A percentile compares a stretch with the other conserved stretches of the same genome.
Evolutionary conservation across 2,329 filamentous ascomycete species (phyloP).

Genomic region (Beauveria caledonica): DNA sequence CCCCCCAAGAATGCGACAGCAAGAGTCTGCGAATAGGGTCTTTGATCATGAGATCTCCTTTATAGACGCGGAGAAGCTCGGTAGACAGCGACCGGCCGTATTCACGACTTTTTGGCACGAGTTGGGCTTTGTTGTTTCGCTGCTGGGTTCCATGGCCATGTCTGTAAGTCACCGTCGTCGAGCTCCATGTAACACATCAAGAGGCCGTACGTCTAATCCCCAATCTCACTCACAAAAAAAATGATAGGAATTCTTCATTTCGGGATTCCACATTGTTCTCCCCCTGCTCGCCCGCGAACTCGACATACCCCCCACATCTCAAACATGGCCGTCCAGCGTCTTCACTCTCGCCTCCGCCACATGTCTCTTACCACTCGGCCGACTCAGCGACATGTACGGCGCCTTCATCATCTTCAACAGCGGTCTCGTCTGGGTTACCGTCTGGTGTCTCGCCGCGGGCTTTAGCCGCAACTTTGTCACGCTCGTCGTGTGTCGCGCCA

Average conservation of each 20-base stretch:
- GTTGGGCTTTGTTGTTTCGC: constrained; percentile 49
- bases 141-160: constrained; percentile 51
- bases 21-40: background rate
- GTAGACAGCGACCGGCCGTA: constrained; percentile 46
- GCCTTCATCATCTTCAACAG: constrained; percentile 48
- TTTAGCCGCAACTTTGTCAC: constrained; percentile 56
- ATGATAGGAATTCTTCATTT: constrained; percentile 61
- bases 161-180: constrained; percentile 31
- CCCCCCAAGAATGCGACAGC: too few species aligned
- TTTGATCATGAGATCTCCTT: background rate
- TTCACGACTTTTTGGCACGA: constrained; percentile 47
- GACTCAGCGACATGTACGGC: constrained; percentile 49
- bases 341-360: constrained; percentile 46
- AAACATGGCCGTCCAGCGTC: constrained; percentile 56
- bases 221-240: background rate
- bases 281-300: constrained; percentile 55
- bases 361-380: constrained; percentile 54
- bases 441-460: constrained; percentile 58
- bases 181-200: background rate
- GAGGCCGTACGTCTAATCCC: too few species aligned
- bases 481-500: constrained; percentile 59
- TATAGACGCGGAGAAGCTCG: constrained; percentile 31
- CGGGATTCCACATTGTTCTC: constrained; percentile 63
- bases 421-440: constrained; percentile 50
- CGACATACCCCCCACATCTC: constrained; percentile 51